phyloP scores from a whole-genome alignment of 1,284 basidiomycete species.

The Macrocybe sp. region DNA sequence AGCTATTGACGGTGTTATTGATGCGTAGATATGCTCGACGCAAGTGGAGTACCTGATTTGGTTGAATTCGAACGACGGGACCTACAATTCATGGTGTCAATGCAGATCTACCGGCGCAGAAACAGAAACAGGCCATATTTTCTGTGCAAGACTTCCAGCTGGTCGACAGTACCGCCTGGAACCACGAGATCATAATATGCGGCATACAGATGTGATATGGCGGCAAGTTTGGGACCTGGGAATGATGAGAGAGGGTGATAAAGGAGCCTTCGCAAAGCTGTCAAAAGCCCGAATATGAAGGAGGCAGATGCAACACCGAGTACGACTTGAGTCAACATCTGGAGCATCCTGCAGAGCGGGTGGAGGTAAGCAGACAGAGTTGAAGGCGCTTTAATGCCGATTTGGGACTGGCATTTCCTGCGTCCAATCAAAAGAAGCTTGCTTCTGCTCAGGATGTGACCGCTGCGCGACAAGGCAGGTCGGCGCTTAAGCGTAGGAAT shows the following conservation, averaged over 20 bases:
- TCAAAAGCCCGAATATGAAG: too few species aligned
- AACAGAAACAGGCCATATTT: constrained; percentile 20
- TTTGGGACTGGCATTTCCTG: too few species aligned
- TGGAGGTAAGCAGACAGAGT: too few species aligned
- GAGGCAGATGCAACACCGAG: too few species aligned
- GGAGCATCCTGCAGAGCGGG: too few species aligned
- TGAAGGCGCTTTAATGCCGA: too few species aligned
- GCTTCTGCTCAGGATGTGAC: too few species aligned
- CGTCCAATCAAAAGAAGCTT: too few species aligned
- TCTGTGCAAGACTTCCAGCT: constrained; percentile 23
- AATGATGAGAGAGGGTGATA: constrained; percentile 23
- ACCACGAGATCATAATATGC: constrained; percentile 30
- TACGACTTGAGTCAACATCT: too few species aligned
- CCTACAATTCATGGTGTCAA: constrained; percentile 15
- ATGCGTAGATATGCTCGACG: neutral
- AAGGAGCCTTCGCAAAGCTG: constrained; percentile 15
- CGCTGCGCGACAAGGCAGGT: too few species aligned
- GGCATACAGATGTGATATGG: constrained; percentile 23
- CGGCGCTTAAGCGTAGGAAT: too few species aligned
- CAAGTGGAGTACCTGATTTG: constrained; percentile 19
- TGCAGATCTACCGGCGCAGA: neutral
- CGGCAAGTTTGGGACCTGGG: constrained; percentile 26
- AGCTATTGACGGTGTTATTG: constrained; percentile 16
- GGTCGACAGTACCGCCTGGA: constrained; percentile 16
- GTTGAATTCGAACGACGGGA: constrained; percentile 25